Conservation (phyloP, 2,329 filamentous ascomycete genomes). For the Apiospora saccharicola region DNA sequence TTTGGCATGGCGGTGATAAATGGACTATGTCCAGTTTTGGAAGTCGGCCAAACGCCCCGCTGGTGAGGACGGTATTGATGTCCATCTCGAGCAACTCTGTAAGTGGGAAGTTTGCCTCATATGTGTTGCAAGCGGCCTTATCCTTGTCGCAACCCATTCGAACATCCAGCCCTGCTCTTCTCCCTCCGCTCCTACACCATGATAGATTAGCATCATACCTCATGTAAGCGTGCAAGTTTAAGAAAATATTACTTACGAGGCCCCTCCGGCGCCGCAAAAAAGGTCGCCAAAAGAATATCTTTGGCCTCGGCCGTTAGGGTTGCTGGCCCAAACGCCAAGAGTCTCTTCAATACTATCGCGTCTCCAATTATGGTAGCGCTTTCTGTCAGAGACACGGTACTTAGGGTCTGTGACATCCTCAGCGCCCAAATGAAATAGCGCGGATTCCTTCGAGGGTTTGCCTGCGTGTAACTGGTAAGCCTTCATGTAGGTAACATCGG, state of each 20-base stretch:
- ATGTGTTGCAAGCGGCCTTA: constrained; percentile 63
- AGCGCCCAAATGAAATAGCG: constrained; percentile 28
- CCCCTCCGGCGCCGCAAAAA: constrained; percentile 70
- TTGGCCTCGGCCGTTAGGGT: constrained; percentile 34
- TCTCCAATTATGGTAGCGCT: not conserved
- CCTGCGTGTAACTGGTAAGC: not conserved
- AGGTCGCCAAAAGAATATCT: constrained; percentile 67
- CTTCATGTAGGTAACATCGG: not conserved
- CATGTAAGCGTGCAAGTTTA: not conserved
- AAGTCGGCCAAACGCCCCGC: constrained; percentile 36
- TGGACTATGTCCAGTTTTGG: constrained; percentile 72
- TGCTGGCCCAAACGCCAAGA: not conserved
- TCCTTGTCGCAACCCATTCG: constrained; percentile 72
- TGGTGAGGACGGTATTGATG: constrained; percentile 57
- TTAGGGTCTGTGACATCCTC: constrained; percentile 29
- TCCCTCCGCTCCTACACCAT: constrained; percentile 50
- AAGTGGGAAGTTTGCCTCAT: constrained; percentile 63
- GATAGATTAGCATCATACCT: not conserved
- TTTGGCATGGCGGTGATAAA: constrained; percentile 79
- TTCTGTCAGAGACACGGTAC: constrained; percentile 23
- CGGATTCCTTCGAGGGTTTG: not conserved
- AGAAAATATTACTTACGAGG: constrained; percentile 47
- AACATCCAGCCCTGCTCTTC: constrained; percentile 59
- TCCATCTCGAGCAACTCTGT: constrained; percentile 56
- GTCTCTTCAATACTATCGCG: constrained; percentile 28